Conservation (phyloP, 1,284 basidiomycete species). For the Puccinia horiana region DNA sequence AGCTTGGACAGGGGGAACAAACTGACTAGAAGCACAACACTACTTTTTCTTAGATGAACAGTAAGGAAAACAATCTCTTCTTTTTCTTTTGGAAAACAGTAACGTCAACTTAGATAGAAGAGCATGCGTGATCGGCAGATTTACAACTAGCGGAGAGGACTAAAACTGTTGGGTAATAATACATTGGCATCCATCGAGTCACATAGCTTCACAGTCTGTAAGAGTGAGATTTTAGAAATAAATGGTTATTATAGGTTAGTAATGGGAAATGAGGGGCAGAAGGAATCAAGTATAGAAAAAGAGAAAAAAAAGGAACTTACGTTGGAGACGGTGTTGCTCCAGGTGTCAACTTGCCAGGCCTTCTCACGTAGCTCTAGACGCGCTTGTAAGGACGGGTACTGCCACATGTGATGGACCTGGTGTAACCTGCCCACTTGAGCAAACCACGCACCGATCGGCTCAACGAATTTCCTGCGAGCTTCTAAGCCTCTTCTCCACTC, state of each 20-base stretch:
- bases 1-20: background rate
- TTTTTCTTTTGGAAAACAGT: background rate
- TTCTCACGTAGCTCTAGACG: conserved; percentile 79
- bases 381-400: conserved; percentile 64
- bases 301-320: background rate
- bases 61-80: background rate
- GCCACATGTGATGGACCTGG: conserved; percentile 56
- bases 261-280: background rate
- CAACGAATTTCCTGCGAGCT: conserved; percentile 69
- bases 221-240: background rate
- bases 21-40: background rate
- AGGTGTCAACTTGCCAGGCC: conserved; percentile 88
- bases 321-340: conserved; percentile 79
- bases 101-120: background rate
- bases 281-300: background rate
- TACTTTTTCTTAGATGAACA: background rate
- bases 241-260: background rate
- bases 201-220: conserved; percentile 47
- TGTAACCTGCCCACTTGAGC: conserved; percentile 85
- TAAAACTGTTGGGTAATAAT: conserved; percentile 40
- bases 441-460: conserved; percentile 91
- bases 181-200: conserved; percentile 49
- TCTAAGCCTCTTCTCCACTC: conserved; percentile 87
- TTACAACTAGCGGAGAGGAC: conserved; percentile 38
- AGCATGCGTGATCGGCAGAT: background rate